phyloP scores from a whole-genome alignment of 495 filamentous ascomycete species.

The Aspergillus biplanus region DNA sequence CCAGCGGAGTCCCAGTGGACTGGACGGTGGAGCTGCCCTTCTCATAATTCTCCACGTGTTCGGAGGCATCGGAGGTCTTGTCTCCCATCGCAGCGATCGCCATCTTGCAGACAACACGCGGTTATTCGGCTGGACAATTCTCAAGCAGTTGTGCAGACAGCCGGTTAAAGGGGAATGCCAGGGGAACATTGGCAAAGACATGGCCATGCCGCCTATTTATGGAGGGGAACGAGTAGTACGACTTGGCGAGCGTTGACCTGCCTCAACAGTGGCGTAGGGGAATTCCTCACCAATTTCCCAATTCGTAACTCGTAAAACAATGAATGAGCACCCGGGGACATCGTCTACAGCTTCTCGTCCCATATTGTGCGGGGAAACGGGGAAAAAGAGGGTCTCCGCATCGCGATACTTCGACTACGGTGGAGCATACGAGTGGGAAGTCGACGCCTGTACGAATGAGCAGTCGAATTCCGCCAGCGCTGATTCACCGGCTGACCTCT shows the following conservation, averaged over 20 bases:
- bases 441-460: not conserved
- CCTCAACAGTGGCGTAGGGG: not conserved
- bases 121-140: not conserved
- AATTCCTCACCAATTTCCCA: not conserved
- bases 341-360: not conserved
- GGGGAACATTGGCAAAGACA: not conserved
- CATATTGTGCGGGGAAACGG: not conserved
- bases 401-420: not conserved
- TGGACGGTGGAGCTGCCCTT: not conserved
- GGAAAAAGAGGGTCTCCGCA: not conserved
- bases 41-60: conserved; percentile 2
- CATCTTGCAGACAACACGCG: not conserved
- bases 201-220: not conserved
- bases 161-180: not conserved
- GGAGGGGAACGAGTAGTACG: not conserved
- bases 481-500: not conserved
- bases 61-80: not conserved
- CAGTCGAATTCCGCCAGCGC: not conserved
- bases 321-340: not conserved
- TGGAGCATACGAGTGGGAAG: not conserved
- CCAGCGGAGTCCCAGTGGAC: conserved; percentile 1
- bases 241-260: not conserved
- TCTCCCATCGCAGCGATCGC: not conserved
- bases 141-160: not conserved
- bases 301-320: not conserved